These are phyloP conservation scores for Alternaria brassicicola DNA, from an alignment of 2,329 filamentous ascomycete genomes.

Conservation along the genomic window DNA sequence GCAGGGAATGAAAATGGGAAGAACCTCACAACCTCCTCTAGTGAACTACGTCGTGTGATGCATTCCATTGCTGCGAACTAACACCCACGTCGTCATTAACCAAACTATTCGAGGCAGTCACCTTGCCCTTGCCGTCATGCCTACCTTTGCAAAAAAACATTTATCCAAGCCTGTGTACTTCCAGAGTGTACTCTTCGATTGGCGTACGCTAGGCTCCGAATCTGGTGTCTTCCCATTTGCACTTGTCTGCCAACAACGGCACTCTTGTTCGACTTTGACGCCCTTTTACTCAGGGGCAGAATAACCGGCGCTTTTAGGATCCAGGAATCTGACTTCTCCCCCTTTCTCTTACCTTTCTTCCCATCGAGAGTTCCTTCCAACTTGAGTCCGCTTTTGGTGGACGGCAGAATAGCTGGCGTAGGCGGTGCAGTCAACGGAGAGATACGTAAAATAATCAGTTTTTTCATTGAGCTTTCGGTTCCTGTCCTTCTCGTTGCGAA, in stretches of 20 bases:
- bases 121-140: not conserved
- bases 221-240: not conserved
- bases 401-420: not conserved
- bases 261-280: not conserved
- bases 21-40: not conserved
- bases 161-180: not conserved
- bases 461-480: slow-evolving; percentile 27
- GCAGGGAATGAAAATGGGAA: not conserved
- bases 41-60: not conserved
- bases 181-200: not conserved
- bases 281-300: not conserved
- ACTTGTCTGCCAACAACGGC: not conserved
- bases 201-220: not conserved
- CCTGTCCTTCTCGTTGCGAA: slow-evolving; percentile 17
- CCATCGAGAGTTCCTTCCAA: not conserved
- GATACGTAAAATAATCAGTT: not conserved
- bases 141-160: not conserved
- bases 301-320: not conserved
- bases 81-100: not conserved
- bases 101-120: not conserved
- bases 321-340: not conserved
- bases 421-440: too few species aligned
- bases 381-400: not conserved
- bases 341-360: not conserved
- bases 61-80: not conserved